phyloP scores from a whole-genome alignment of 345 rosid species.

The Punica granatum region DNA sequence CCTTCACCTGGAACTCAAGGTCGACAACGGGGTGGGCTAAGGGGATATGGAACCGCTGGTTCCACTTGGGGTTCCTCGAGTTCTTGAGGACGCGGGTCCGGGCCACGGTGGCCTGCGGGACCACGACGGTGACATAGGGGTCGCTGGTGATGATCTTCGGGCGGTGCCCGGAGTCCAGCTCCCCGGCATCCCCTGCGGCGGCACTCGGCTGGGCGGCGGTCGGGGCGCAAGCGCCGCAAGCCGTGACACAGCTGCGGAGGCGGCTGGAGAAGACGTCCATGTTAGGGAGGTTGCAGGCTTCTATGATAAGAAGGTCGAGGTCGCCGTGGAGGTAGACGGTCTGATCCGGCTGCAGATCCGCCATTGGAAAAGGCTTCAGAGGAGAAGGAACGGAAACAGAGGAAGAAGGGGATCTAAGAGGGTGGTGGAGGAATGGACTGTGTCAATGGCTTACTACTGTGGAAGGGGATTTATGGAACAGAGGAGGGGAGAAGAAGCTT shows the following conservation, averaged over 20 bases:
- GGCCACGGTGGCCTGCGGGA: constrained; percentile 86
- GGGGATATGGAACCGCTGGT: constrained; percentile 53
- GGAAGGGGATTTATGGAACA: background rate
- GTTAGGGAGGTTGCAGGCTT: constrained; percentile 62
- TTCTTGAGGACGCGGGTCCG: constrained; percentile 71
- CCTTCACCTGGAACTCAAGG: constrained; percentile 78
- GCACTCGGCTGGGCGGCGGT: background rate
- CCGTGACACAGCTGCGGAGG: constrained; percentile 39
- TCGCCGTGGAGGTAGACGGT: constrained; percentile 58
- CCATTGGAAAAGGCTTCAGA: constrained; percentile 1
- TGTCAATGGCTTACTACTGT: background rate
- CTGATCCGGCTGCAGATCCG: constrained; percentile 3
- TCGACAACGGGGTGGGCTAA: constrained; percentile 59
- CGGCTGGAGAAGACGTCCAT: constrained; percentile 40
- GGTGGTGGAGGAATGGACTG: background rate
- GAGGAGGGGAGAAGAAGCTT: background rate
- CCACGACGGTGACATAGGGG: constrained; percentile 72
- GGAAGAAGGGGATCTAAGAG: background rate
- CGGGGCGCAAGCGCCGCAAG: constrained; percentile 27
- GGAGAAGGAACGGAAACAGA: background rate
- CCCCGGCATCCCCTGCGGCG: constrained; percentile 2
- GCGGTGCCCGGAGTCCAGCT: constrained; percentile 15
- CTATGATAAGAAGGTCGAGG: constrained; percentile 50
- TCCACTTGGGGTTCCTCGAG: constrained; percentile 58
- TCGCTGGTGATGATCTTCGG: constrained; percentile 68